Conservation (phyloP, 495 filamentous ascomycete species). For the Talaromyces borbonicus region DNA sequence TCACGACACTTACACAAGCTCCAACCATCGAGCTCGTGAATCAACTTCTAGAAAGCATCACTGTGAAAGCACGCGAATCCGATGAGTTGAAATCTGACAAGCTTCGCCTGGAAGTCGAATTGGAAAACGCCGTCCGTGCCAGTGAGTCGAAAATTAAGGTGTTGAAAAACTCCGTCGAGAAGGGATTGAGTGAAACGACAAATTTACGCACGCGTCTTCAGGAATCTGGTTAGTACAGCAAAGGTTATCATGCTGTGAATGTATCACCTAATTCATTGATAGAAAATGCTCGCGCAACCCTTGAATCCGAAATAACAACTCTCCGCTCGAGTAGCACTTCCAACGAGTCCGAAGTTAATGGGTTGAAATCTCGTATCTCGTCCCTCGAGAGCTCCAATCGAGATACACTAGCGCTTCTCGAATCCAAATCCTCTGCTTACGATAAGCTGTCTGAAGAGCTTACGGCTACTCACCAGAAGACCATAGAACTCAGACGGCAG, state of each 20-base stretch:
- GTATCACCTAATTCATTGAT: constrained; percentile 13
- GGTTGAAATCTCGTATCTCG: constrained; percentile 66
- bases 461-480: constrained; percentile 77
- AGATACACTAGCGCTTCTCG: constrained; percentile 76
- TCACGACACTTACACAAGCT: constrained; percentile 54
- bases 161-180: constrained; percentile 70
- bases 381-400: constrained; percentile 86
- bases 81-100: constrained; percentile 75
- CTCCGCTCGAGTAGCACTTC: constrained; percentile 67
- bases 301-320: constrained; percentile 73
- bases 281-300: constrained; percentile 53
- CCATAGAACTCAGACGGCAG: constrained; percentile 69
- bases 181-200: constrained; percentile 68
- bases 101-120: constrained; percentile 77
- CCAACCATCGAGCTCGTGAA: constrained; percentile 72
- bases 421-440: constrained; percentile 80
- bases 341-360: constrained; percentile 66
- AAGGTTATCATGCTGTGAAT: not conserved
- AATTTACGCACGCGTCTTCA: constrained; percentile 69
- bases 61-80: constrained; percentile 65
- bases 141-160: constrained; percentile 71
- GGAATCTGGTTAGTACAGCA: constrained; percentile 56
- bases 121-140: constrained; percentile 75
- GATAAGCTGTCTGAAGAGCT: constrained; percentile 80
- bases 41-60: constrained; percentile 54